Percentiles rank a stretch among this genome's conserved stretches.
Evolutionary conservation across 2,329 filamentous ascomycete genomes (phyloP).

Genomic region (Macroventuria anomochaeta): DNA sequence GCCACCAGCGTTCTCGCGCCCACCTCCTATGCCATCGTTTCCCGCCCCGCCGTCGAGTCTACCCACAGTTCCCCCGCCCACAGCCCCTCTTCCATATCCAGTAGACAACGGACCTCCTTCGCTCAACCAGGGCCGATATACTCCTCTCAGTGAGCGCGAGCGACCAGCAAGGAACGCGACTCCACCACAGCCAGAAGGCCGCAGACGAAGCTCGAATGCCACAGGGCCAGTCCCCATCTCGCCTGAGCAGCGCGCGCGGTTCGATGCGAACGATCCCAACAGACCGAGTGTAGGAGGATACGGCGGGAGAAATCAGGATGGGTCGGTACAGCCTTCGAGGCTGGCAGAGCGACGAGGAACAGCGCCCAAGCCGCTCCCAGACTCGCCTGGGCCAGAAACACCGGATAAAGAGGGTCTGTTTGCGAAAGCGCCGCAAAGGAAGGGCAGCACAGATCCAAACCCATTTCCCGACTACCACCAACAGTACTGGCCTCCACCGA

Average conservation of each 20-base stretch:
- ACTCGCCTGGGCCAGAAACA: slow-evolving; percentile 78
- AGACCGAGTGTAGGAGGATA: slow-evolving; percentile 56
- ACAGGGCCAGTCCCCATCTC: slow-evolving; percentile 39
- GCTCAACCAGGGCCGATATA: slow-evolving; percentile 40
- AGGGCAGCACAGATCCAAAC: slow-evolving; percentile 40
- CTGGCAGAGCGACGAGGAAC: slow-evolving; percentile 83
- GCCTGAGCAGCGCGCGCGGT: slow-evolving; percentile 49
- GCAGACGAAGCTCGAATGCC: slow-evolving; percentile 40
- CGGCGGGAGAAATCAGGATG: slow-evolving; percentile 43
- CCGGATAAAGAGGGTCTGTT: slow-evolving; percentile 82
- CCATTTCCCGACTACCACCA: slow-evolving; percentile 63
- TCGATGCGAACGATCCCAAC: slow-evolving; percentile 58
- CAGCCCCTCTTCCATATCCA: slow-evolving; percentile 54
- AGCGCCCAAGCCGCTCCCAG: slow-evolving; percentile 81
- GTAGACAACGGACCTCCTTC: slow-evolving; percentile 51
- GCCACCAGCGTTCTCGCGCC: slow-evolving; percentile 45
- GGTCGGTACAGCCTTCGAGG: slow-evolving; percentile 59
- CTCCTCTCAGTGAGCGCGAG: slow-evolving; percentile 47
- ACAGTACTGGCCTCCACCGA: slow-evolving; percentile 65
- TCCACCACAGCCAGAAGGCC: slow-evolving; percentile 37
- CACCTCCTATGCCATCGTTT: slow-evolving; percentile 66
- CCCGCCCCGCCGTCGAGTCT: slow-evolving; percentile 62
- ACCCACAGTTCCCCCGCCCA: slow-evolving; percentile 51
- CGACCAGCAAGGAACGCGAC: slow-evolving; percentile 44
- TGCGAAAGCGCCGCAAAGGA: slow-evolving; percentile 63